Evolutionary conservation across 495 filamentous ascomycete species (phyloP), one percentile per base, ranked within the genome.

Genomic region (Penicillium waksmanii): DNA sequence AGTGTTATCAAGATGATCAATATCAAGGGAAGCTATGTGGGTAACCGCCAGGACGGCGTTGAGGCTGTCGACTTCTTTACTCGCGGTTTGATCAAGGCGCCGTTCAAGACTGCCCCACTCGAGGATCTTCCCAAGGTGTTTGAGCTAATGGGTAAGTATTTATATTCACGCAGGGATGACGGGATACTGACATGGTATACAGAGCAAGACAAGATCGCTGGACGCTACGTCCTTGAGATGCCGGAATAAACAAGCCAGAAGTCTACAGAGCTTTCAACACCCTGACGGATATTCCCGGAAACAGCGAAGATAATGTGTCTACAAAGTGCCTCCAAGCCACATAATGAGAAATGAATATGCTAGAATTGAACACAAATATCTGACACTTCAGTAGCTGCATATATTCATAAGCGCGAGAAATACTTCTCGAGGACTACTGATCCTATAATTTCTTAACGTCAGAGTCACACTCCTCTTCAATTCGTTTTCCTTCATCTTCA

Each of bases 21-120:
- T 62, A 97, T 98, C 82, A 92, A 91, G 80, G 93, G 93, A 44
- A 90, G 85, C 62, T 97, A 97, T 68, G 93, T 97, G 59, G 93
- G 93, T 43, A 96, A 94, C 73, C 84, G 91, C 46, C 85, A 89
- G 70, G 94, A 98, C 66, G 89, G 83, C 0, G 79, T 84, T 13
- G 93, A 97, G 73, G 93, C 93, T 8, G 74, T 97, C 46, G 93
- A 96, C 64, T 97, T 97, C 82, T 96, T 86, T 78, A 72, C 82
- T 31, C 80, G 90, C 15, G 93, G 93, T 3, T 69, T 95, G 61
- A 91, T 97, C 82, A 87, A 91, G 58, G 87, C 87, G 1, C 94
- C 93, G 0, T 94, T 85, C 82, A 95, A 96, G 87, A 84, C 82
- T 34, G 85, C 87, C 51, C 91, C 91, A 1, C 74, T 98, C 61